phyloP scores from a whole-genome alignment of 495 filamentous ascomycete species.

The Viridothelium virens region DNA sequence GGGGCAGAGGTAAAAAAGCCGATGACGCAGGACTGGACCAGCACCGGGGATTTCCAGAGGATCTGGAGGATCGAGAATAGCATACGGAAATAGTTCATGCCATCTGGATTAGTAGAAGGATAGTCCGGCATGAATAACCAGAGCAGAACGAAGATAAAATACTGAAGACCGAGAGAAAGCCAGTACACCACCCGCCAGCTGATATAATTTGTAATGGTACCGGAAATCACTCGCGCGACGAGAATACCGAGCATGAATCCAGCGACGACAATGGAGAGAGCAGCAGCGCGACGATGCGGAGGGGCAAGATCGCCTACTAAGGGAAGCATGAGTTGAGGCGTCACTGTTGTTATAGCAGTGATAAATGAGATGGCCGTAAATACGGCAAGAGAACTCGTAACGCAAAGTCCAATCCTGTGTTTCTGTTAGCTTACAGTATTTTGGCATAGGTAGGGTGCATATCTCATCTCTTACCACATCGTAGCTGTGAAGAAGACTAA shows the following conservation, averaged over 20 bases:
- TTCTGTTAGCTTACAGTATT: neutral
- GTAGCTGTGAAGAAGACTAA: constrained; percentile 60
- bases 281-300: constrained; percentile 55
- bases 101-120: constrained; percentile 59
- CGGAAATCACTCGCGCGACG: constrained; percentile 67
- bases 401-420: constrained; percentile 55
- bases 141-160: constrained; percentile 54
- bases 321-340: constrained; percentile 78
- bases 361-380: constrained; percentile 66
- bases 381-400: constrained; percentile 55
- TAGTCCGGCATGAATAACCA: constrained; percentile 78
- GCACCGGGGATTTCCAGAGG: constrained; percentile 53
- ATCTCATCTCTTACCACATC: constrained; percentile 41
- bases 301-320: constrained; percentile 77
- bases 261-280: constrained; percentile 64
- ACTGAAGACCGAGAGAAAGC: constrained; percentile 67
- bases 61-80: constrained; percentile 56
- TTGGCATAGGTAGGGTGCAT: neutral
- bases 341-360: constrained; percentile 67
- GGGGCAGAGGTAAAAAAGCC: constrained; percentile 48
- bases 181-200: constrained; percentile 75
- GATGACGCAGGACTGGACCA: constrained; percentile 58
- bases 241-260: constrained; percentile 72
- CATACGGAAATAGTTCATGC: constrained; percentile 58
- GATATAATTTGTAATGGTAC: constrained; percentile 62